These are phyloP conservation scores for Phytophthora meadii DNA, from an alignment of 352 stramenopile species.

Conservation along the genomic window DNA sequence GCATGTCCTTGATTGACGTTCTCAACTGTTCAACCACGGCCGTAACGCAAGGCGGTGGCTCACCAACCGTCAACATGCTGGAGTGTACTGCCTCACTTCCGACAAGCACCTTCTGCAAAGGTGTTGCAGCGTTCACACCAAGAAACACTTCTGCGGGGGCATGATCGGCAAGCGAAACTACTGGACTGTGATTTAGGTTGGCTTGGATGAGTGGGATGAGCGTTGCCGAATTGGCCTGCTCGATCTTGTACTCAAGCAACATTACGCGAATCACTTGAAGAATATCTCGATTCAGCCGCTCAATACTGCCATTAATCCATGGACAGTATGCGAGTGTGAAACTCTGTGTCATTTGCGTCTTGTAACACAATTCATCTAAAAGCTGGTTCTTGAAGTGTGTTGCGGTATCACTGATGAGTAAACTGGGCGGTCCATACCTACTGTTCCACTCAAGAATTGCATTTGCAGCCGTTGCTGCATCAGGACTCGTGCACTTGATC, in stretches of 20 bases:
- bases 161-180: background rate
- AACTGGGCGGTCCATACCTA: background rate
- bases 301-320: constrained; percentile 2
- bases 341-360: background rate
- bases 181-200: constrained; percentile 1
- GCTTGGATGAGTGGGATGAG: background rate
- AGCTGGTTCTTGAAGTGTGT: background rate
- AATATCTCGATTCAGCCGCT: background rate
- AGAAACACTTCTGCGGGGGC: background rate
- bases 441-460: constrained; percentile 1
- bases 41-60: background rate
- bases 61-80: background rate
- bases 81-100: background rate
- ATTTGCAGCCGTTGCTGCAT: background rate
- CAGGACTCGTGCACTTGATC: background rate
- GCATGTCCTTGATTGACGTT: background rate
- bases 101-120: background rate
- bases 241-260: background rate
- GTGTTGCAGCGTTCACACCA: background rate
- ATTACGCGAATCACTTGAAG: background rate
- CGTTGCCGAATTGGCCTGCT: too few species aligned
- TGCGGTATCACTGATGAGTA: background rate
- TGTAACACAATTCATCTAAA: background rate
- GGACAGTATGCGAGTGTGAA: background rate
- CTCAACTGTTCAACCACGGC: background rate